These are phyloP conservation scores for Hypoxylon rubiginosum DNA, from an alignment of 2,329 filamentous ascomycete genomes.

Conservation along the genomic window DNA sequence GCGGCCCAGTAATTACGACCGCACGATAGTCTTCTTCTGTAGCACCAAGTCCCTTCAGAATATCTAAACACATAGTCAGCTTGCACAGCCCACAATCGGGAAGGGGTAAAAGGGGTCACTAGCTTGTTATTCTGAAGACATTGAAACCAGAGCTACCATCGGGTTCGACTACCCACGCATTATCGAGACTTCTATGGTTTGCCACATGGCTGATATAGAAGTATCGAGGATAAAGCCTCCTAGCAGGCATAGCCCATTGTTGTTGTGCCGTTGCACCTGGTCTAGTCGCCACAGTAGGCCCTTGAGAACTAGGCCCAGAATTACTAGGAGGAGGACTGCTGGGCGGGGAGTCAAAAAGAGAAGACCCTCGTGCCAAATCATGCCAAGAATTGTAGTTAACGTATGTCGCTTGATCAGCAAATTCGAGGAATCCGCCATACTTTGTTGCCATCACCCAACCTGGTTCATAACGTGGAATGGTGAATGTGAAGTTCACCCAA, in stretches of 20 bases:
- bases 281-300: neutral
- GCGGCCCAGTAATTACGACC: neutral
- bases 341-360: neutral
- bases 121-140: conserved; percentile 40
- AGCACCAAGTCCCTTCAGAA: conserved; percentile 8
- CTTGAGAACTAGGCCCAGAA: neutral
- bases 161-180: conserved; percentile 38
- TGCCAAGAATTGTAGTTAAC: neutral
- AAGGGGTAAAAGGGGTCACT: neutral
- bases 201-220: conserved; percentile 31
- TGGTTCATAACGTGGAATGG: conserved; percentile 8
- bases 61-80: neutral
- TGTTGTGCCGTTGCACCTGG: neutral
- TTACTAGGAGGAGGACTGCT: neutral
- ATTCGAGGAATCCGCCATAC: neutral
- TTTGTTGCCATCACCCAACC: neutral
- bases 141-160: conserved; percentile 32
- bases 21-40: conserved; percentile 20
- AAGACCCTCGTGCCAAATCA: neutral
- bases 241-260: neutral
- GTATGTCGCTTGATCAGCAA: neutral
- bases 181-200: conserved; percentile 30
- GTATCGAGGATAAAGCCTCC: conserved; percentile 6
- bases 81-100: neutral
- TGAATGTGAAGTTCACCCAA: conserved; percentile 20